Evolutionary conservation across 176 grass and related monocot species (phyloP).

Genomic region (Alopecurus myosuroides): DNA sequence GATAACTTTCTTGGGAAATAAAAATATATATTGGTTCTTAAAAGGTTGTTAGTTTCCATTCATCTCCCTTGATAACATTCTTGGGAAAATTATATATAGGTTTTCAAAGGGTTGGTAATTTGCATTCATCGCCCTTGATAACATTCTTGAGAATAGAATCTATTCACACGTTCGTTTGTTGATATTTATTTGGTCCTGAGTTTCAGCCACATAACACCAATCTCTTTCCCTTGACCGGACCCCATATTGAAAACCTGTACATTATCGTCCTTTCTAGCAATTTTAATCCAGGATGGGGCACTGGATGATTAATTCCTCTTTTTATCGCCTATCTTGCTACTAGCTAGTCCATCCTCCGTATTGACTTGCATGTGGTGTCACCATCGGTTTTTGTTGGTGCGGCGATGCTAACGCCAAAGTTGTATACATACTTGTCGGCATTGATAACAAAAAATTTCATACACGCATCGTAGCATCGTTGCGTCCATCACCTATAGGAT

Average conservation of each 20-base stretch:
- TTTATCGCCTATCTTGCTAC: slow-evolving; percentile 8
- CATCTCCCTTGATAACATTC: too few species aligned
- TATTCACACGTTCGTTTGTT: background rate
- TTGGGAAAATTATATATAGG: too few species aligned
- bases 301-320: slow-evolving; percentile 1
- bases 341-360: background rate
- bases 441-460: background rate
- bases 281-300: background rate
- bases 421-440: background rate
- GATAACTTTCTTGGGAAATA: too few species aligned
- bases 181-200: slow-evolving; percentile 48
- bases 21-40: too few species aligned
- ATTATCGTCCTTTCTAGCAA: background rate
- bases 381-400: background rate
- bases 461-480: background rate
- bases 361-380: background rate
- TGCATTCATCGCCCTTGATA: too few species aligned
- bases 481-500: background rate
- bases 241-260: background rate
- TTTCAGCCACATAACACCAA: slow-evolving; percentile 46
- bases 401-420: background rate
- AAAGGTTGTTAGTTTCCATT: too few species aligned
- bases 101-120: too few species aligned
- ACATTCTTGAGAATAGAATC: too few species aligned
- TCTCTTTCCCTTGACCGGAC: slow-evolving; percentile 20